phyloP scores from a whole-genome alignment of 2,329 filamentous ascomycete species.

The Talaromyces marneffei region DNA sequence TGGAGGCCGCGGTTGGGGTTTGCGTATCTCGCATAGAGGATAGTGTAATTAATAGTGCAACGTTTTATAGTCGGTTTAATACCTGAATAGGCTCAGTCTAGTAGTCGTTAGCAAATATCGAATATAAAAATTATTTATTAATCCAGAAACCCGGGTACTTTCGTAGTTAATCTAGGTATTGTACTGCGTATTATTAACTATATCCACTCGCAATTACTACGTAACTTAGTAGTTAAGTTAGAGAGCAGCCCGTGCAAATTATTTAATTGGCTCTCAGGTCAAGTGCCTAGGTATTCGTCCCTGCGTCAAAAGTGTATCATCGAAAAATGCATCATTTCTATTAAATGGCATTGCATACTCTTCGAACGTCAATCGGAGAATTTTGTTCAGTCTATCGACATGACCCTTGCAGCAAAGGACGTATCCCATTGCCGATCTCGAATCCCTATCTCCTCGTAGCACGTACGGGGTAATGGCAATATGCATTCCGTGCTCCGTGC shows the following conservation, averaged over 20 bases:
- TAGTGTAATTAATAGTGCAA: neutral
- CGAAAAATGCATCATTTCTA: neutral
- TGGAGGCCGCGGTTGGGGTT: neutral
- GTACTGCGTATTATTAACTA: neutral
- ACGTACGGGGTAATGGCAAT: neutral
- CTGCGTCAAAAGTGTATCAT: slow-evolving; percentile 1
- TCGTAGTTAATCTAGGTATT: neutral
- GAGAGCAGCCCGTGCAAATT: neutral
- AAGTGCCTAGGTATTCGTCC: neutral
- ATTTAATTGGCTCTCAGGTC: neutral
- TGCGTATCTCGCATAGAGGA: neutral
- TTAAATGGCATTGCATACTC: neutral
- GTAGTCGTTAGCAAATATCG: neutral
- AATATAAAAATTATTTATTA: neutral
- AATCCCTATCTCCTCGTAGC: neutral
- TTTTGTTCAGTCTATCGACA: neutral
- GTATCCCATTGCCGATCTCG: neutral
- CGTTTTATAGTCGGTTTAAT: neutral
- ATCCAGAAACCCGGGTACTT: neutral
- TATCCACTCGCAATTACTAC: neutral
- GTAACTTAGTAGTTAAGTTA: no score
- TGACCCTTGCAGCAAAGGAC: neutral
- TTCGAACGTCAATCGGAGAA: neutral
- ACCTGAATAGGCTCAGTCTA: neutral
- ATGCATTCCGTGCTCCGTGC: neutral